Percentiles rank a stretch among this genome's conserved stretches.
These are phyloP conservation scores for Colletotrichum sp. DNA, from an alignment of 2,329 filamentous ascomycete species.

Conservation along the genomic window DNA sequence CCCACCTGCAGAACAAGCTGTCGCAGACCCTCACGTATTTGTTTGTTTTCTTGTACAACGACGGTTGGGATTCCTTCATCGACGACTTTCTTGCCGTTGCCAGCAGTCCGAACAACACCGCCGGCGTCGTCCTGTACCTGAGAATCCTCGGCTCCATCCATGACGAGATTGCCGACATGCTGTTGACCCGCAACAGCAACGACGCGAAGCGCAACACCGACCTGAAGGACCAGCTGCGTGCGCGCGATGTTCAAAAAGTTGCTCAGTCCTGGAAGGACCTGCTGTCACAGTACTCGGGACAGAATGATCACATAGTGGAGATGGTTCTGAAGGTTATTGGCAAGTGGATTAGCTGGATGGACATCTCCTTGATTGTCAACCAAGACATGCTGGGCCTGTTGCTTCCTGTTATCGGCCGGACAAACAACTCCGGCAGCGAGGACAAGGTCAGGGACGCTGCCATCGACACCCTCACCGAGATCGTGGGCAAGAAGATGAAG, in stretches of 20 bases:
- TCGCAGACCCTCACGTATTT: conserved; percentile 95
- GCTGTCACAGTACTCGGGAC: conserved; percentile 74
- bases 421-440: conserved; percentile 63
- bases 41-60: conserved; percentile 85
- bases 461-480: conserved; percentile 94
- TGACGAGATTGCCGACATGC: conserved; percentile 94
- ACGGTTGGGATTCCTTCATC: conserved; percentile 88
- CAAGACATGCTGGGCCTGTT: conserved; percentile 84
- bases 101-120: conserved; percentile 60
- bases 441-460: conserved; percentile 89
- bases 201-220: conserved; percentile 87
- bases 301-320: conserved; percentile 77
- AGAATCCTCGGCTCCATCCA: conserved; percentile 89
- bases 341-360: conserved; percentile 99
- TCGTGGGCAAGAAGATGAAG: conserved; percentile 98
- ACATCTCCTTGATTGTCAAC: conserved; percentile 92
- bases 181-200: conserved; percentile 77
- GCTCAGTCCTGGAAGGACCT: conserved; percentile 92
- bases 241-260: conserved; percentile 87
- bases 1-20: conserved; percentile 92
- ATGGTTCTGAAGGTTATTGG: conserved; percentile 91
- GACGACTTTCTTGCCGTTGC: conserved; percentile 87
- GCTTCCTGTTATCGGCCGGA: conserved; percentile 84
- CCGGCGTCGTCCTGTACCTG: conserved; percentile 85
- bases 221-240: conserved; percentile 88